These are phyloP conservation scores for Boletus smithii DNA, from an alignment of 1,284 basidiomycete species.

Conservation along the genomic window DNA sequence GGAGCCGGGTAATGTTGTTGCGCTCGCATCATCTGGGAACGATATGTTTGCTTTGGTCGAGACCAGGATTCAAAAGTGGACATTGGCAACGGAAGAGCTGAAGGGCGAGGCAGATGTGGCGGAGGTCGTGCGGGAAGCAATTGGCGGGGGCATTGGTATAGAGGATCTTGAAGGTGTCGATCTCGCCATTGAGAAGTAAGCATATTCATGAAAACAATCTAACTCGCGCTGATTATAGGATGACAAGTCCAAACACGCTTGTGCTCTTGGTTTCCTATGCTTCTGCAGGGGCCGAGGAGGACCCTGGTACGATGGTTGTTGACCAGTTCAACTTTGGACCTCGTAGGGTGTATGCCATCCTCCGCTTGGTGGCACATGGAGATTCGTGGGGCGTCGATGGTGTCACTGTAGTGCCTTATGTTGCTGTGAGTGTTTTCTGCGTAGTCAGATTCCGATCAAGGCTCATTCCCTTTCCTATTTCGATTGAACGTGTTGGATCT, in stretches of 20 bases:
- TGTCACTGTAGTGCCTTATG: conserved; percentile 64
- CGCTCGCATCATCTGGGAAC: conserved; percentile 43
- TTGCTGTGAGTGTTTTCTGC: conserved; percentile 53
- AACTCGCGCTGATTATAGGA: conserved; percentile 3
- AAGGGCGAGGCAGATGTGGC: conserved; percentile 53
- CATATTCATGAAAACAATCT: conserved; percentile 1
- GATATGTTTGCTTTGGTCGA: conserved; percentile 66
- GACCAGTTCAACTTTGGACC: conserved; percentile 42
- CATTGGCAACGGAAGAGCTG: conserved; percentile 57
- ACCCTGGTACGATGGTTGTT: conserved; percentile 38
- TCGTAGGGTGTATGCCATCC: conserved; percentile 63
- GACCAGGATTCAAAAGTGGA: conserved; percentile 66
- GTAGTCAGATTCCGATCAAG: background rate
- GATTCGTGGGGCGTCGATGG: conserved; percentile 32
- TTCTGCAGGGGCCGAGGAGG: conserved; percentile 45
- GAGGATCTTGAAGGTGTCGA: conserved; percentile 70
- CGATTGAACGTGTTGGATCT: background rate
- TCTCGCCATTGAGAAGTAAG: conserved; percentile 59
- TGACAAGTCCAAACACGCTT: conserved; percentile 46
- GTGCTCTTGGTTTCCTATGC: conserved; percentile 68
- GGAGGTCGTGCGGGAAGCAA: conserved; percentile 41
- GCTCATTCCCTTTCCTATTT: background rate
- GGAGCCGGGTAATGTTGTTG: conserved; percentile 56
- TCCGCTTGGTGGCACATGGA: conserved; percentile 39
- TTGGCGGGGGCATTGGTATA: conserved; percentile 39